Conservation (phyloP, 2,329 filamentous ascomycete species). For the Ustilaginoidea virens region DNA sequence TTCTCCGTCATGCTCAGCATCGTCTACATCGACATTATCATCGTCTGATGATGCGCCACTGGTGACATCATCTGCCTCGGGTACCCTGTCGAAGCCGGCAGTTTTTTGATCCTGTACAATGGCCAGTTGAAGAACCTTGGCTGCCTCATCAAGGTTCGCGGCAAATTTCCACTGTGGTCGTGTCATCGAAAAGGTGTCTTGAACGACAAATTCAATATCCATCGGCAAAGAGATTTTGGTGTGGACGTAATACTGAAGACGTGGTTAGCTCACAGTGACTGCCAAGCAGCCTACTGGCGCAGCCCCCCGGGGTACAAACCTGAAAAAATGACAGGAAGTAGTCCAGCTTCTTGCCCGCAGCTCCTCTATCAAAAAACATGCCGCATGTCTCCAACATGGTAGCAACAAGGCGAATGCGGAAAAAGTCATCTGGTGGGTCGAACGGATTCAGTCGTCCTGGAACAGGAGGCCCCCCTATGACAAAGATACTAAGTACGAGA, state of each 20-base stretch:
- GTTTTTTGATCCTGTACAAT: constrained; percentile 80
- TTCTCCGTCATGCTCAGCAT: constrained; percentile 45
- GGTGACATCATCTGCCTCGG: constrained; percentile 57
- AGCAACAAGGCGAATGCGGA: constrained; percentile 80
- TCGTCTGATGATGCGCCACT: constrained; percentile 64
- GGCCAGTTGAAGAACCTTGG: constrained; percentile 71
- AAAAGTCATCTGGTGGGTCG: constrained; percentile 87
- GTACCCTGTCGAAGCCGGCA: constrained; percentile 51
- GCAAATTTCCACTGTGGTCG: constrained; percentile 89
- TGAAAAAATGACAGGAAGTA: constrained; percentile 96
- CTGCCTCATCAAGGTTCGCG: constrained; percentile 66
- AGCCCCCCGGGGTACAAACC: too few relatives aligned
- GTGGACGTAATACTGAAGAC: constrained; percentile 72
- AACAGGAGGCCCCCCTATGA: constrained; percentile 57
- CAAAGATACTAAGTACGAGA: neutral
- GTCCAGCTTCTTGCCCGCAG: constrained; percentile 90
- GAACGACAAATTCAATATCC: constrained; percentile 93
- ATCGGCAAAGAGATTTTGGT: constrained; percentile 83
- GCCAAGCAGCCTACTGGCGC: too few relatives aligned
- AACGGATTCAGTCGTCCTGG: constrained; percentile 63
- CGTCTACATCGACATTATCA: constrained; percentile 51
- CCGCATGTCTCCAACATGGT: constrained; percentile 90
- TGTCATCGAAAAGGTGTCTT: constrained; percentile 75
- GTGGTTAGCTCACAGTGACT: too few relatives aligned
- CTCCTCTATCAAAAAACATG: constrained; percentile 87